Evolutionary conservation across 1,284 basidiomycete genomes (phyloP), one percentile per base, ranked within the genome.

Genomic region (Lentinula novae-zelandiae): DNA sequence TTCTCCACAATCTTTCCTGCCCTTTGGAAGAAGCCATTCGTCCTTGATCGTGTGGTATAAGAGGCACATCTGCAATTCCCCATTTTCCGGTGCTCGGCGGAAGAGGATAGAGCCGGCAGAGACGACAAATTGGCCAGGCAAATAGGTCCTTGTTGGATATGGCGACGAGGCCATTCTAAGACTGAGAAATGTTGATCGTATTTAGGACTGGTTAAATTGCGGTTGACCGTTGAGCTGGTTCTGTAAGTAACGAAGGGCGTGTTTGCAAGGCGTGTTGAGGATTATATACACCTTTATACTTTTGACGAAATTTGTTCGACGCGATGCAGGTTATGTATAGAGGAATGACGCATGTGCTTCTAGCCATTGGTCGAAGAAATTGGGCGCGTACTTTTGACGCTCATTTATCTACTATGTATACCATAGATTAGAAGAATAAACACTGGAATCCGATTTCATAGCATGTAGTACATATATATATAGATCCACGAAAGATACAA

Each of bases 1-100:
- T 67, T 86, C 85, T 8, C 79, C 79, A 50, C 73, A 69, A 66
- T 86, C 84, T 65, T 87, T 86, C 33, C 82, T 76, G 8, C 84
- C 85, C 60, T 85, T 86, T 27, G 84, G 82, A 12, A 86, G 77
- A 5, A 83, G 66, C 76, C 79, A 83, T 60, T 77, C 69, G 46
- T 78, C 61, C 40, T 64, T 75, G 62, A 56, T 71, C 53, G 66
- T 73, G 44, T 71, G 70, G 65, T 72, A 74, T 39, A 72, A 53
- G 54, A 72, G 67, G 62, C 73, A 75, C 50, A 73, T 61, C 58
- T 63, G 62, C 17, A 63, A 57, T 33, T 58, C 53, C 10, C 27
- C n/a, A 44, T 20, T 44, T 22, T 69, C 60, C 70, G 69, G 53
- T 68, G 65, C 48, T 39, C 63, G 63, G 10, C 70, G 68, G 62